phyloP scores from a whole-genome alignment of 768 basidiomycete species.

The Leccinum truebloodii region DNA sequence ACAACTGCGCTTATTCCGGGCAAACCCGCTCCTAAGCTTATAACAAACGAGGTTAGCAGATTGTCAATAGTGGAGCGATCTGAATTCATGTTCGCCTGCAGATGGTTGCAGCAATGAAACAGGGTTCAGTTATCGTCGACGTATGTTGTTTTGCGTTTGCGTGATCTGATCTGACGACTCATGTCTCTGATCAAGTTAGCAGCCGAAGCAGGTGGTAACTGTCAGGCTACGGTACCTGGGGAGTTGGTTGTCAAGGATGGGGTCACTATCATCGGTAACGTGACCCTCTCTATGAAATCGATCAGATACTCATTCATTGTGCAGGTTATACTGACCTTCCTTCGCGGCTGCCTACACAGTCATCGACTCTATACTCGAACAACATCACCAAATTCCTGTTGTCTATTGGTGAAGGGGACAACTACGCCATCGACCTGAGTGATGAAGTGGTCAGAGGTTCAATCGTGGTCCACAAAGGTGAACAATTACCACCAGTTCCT shows the following conservation, averaged over 20 bases:
- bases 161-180: constrained; percentile 10
- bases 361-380: constrained; percentile 88
- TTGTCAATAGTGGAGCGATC: not conserved
- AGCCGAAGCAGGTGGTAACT: constrained; percentile 89
- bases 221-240: constrained; percentile 79
- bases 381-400: constrained; percentile 89
- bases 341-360: constrained; percentile 87
- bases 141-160: constrained; percentile 20
- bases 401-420: constrained; percentile 67
- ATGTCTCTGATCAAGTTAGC: constrained; percentile 41
- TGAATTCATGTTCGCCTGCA: constrained; percentile 21
- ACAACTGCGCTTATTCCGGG: constrained; percentile 89
- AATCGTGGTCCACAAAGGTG: constrained; percentile 69
- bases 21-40: constrained; percentile 81
- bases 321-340: constrained; percentile 83
- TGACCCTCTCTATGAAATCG: constrained; percentile 2
- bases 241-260: constrained; percentile 68
- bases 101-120: constrained; percentile 91
- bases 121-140: constrained; percentile 88
- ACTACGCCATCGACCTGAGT: constrained; percentile 66
- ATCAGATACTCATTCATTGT: constrained; percentile 5
- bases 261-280: constrained; percentile 77
- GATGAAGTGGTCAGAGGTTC: constrained; percentile 88
- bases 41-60: constrained; percentile 58
- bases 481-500: constrained; percentile 64